Evolutionary conservation across 371 early-diverging fungal genomes (phyloP).

Genomic region (Syncephalastrum sp.): DNA sequence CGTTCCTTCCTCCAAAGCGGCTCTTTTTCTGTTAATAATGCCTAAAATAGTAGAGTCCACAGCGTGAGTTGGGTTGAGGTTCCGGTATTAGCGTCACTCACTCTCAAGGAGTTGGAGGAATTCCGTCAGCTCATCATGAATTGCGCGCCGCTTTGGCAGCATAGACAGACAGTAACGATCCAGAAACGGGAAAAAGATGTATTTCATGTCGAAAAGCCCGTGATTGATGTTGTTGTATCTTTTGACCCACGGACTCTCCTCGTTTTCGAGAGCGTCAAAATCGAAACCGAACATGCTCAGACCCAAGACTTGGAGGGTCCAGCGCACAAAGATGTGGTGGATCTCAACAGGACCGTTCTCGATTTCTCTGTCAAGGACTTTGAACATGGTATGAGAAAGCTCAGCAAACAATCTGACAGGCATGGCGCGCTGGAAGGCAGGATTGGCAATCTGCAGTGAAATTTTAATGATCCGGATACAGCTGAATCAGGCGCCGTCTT

Average conservation of each 20-base stretch:
- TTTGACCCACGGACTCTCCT: conserved; percentile 26
- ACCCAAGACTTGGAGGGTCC: conserved; percentile 11
- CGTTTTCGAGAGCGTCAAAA: conserved; percentile 24
- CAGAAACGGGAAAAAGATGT: conserved; percentile 23
- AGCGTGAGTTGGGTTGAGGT: too few species aligned
- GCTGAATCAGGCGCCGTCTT: neutral
- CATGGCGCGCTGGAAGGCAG: conserved; percentile 41
- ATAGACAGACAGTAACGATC: conserved; percentile 13
- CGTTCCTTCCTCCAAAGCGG: conserved; percentile 16
- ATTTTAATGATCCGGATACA: neutral
- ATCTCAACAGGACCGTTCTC: conserved; percentile 11
- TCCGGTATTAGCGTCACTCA: neutral
- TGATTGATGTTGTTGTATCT: conserved; percentile 16
- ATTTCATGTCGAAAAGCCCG: conserved; percentile 16
- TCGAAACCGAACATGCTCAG: conserved; percentile 20
- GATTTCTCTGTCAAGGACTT: conserved; percentile 12
- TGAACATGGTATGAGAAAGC: conserved; percentile 20
- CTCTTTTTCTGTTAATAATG: conserved; percentile 34
- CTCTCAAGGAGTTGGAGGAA: conserved; percentile 34
- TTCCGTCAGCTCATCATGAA: conserved; percentile 30
- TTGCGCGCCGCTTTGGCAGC: conserved; percentile 29
- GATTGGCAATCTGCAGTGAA: conserved; percentile 26
- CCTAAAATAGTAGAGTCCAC: neutral
- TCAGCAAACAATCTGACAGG: conserved; percentile 31
- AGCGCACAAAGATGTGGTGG: conserved; percentile 17